Evolutionary conservation across 2,329 filamentous ascomycete species (phyloP), one percentile per base, ranked within the genome.

Genomic region (Fusarium paranaense): DNA sequence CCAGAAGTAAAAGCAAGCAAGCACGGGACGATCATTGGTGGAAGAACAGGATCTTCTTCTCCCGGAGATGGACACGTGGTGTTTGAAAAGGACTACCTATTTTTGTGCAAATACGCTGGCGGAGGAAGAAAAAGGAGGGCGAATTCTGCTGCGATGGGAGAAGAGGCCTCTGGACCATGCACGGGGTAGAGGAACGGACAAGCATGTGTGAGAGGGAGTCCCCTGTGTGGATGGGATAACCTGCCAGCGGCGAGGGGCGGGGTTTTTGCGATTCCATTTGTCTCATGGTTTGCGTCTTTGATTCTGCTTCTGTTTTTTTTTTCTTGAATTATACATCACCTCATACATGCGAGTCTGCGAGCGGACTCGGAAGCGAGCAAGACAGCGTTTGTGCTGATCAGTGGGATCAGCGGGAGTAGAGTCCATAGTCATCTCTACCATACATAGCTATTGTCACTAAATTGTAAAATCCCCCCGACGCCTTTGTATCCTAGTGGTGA

Each of bases 321-420:
- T 69, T 79, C 63, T 78, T 79, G 77, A 78, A 77, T 80, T 81
- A 80, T 80, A 81, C 76, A 81, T 79, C 70, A 80, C 47, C 69
- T 78, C 76, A 79, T 79, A 80, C 78, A 77, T 75, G 69, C 65
- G 76, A 76, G 79, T 78, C 79, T 81, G 81, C 79, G 69, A 81
- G 78, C 79, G 78, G 80, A 78, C 75, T 80, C 67, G 35, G 30
- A 71, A 73, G 74, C 75, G 72, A 79, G 73, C 69, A 76, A 74
- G 76, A 78, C 75, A 78, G 73, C 76, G 68, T 78, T 75, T 72
- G 73, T 79, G 78, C 78, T 80, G 77, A 75, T 79, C 75, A 78
- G 75, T 75, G 73, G 64, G 73, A 76, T 77, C 74, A 77, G 74
- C 76, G 74, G 71, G 68, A 67, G 76, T 75, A 71, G 77, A 77